phyloP scores from a whole-genome alignment of 2,329 filamentous ascomycete species.

The Ophiognomonia clavigignenti-juglandacearum region DNA sequence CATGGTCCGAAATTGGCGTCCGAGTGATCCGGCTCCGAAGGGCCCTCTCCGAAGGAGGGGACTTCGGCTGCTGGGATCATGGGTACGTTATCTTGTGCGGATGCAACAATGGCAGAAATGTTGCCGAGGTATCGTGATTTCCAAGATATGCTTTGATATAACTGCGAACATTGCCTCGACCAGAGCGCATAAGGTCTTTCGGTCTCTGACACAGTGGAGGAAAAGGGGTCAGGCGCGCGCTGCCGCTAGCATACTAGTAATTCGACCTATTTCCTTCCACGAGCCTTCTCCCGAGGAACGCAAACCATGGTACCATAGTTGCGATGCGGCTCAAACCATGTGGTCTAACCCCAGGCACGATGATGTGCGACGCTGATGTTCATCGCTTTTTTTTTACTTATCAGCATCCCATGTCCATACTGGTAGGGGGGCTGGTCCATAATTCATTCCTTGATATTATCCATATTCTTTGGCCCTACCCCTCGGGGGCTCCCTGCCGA shows the following conservation, averaged over 20 bases:
- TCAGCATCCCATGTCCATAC: neutral
- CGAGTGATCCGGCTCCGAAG: neutral
- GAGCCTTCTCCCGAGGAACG: too few species aligned
- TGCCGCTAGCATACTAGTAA: too few species aligned
- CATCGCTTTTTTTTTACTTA: slow-evolving; percentile 4
- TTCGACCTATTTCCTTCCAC: too few species aligned
- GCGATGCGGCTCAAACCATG: slow-evolving; percentile 18
- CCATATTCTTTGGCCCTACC: slow-evolving; percentile 9
- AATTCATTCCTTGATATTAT: neutral
- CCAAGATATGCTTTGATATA: too few species aligned
- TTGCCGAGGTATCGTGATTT: too few species aligned
- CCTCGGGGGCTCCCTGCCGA: neutral
- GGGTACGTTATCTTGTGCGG: neutral
- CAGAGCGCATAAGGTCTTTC: too few species aligned
- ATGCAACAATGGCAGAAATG: neutral
- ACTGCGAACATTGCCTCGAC: too few species aligned
- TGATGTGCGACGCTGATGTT: slow-evolving; percentile 14
- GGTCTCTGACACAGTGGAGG: too few species aligned
- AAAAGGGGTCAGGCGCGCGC: too few species aligned
- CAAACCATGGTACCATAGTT: neutral
- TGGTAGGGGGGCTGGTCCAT: slow-evolving; percentile 2
- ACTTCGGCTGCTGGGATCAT: too few species aligned
- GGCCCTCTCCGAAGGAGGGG: too few species aligned
- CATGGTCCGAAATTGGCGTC: neutral
- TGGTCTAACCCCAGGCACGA: slow-evolving; percentile 8